Base-by-base conservation (phyloP, 192 early-diverging fungal species). In the Backusella sp. region DNA sequence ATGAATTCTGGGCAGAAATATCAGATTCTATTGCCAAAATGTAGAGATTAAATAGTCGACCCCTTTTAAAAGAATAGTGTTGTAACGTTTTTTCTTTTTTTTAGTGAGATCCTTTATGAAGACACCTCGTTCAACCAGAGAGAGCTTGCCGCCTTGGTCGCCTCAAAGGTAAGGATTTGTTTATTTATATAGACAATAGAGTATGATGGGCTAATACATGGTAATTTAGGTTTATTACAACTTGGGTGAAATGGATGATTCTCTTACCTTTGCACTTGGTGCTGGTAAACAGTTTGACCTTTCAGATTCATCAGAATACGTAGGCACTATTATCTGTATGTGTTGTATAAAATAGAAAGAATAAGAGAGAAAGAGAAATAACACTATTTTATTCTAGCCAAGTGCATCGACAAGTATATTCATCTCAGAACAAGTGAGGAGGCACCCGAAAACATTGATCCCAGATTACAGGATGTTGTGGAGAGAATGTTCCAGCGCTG, bases 1-100 rank as follows among this genome's bases (percentile, higher is more conserved):
- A 98, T 86, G 87, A 92, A 74, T 99, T 99, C 82, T 99, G 98
- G 98, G 93, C 97, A 21, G 98, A 99, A 82, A 99, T 98, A 74
- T 92, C 97, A 8, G 98, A 99, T 81, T 87, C 93, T 6, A 87
- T 96, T 36, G 85, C 93, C 11, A 94, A 95, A 82, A 96, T 96
- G 95, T 96, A 88, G 75, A 88, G 11, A 28, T 62, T 62, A 28
- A 62, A 11, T 53, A 21, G n/a, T 6, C 11, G 26, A 26, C 26
- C 0, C 0, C 0, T 26, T n/a, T n/a, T n/a, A n/a, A 0, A 62
- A 9, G 12, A 0, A n/a, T 19, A 7, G 11, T 28, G 26, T 62
- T 7, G 23, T 26, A 26, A 30, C 17, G 21, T 36, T 23, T 77
- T 36, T 23, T 77, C 26, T 11, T 36, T 35, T 36, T 21, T 7